Evolutionary conservation across 129 eudicot species (phyloP), one percentile per base, ranked within the genome.

Genomic region (Flaveria sonorensis): DNA sequence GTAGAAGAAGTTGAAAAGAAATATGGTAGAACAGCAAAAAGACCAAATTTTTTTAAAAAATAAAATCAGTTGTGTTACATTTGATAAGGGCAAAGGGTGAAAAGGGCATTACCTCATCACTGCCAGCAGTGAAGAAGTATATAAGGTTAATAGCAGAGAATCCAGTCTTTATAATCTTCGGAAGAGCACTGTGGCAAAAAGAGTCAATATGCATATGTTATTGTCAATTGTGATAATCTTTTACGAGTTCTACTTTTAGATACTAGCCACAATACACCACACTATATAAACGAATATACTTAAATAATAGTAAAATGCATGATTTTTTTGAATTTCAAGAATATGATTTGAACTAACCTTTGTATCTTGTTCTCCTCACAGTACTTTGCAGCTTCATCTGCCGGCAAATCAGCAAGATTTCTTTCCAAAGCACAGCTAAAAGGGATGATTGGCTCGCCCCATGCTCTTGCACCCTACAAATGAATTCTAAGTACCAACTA

Each of bases 111-210:
- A 94, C 98, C 97, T 94, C 98, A 57, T 94, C 98, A 18, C 92
- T 90, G 32, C 98, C 98, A 7, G 98, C 97, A 14, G 98, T 94
- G 86, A 94, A 94, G 71, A 94, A 94, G 80, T 91, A 94, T 28
- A 94, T 91, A 52, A 94, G 93, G 69, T 94, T 91, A 70, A 94
- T 94, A 71, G 98, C 98, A 53, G 98, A 60, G 70, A 94, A 94
- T 64, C 98, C 98, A 70, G 98, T 94, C 88, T 94, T 94, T 77
- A 94, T 94, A 71, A 94, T 94, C 88, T 94, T 91, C 23, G 98
- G 86, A 64, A 94, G 96, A 70, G 88, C 92, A 85, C 98, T 94
- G 96, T 59, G 74, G 3, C 76, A 82, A 30, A 66, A 77, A 5
- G 50, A 30, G 57, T 69, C 18, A 3, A 76, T 74, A 59, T 73